Percentiles rank a stretch among this genome's conserved stretches.
Evolutionary conservation across 805 yeast species (phyloP).

Genomic region (Torulaspora delbrueckii): DNA sequence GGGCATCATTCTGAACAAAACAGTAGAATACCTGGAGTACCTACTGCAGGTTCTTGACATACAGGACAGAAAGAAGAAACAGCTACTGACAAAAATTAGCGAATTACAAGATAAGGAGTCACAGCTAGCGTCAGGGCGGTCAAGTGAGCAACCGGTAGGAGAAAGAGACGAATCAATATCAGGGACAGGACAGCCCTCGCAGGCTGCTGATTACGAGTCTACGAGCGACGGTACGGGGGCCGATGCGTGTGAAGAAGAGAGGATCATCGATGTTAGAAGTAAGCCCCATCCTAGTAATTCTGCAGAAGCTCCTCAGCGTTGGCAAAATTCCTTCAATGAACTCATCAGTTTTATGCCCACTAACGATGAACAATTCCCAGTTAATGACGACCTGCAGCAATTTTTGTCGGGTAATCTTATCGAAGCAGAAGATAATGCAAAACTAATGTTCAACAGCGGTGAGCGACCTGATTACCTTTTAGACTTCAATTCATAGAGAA

Average conservation of each 20-base stretch:
- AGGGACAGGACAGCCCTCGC: neutral
- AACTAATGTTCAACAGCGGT: slow-evolving; percentile 26
- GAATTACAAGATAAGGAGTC: slow-evolving; percentile 30
- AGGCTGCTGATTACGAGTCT: neutral
- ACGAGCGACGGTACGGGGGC: neutral
- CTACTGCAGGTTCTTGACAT: slow-evolving; percentile 54
- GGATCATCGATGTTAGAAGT: slow-evolving; percentile 28
- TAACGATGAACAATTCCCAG: slow-evolving; percentile 1
- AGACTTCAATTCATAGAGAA: slow-evolving; percentile 25
- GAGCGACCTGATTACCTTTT: slow-evolving; percentile 30
- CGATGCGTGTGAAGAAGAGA: slow-evolving; percentile 13
- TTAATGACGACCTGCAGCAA: slow-evolving; percentile 28
- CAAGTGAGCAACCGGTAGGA: neutral
- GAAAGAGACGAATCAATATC: neutral
- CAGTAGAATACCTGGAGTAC: slow-evolving; percentile 75
- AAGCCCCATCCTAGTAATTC: slow-evolving; percentile 13
- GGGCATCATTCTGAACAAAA: slow-evolving; percentile 65
- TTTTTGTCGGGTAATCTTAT: slow-evolving; percentile 31
- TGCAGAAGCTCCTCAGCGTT: neutral
- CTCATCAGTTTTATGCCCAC: neutral
- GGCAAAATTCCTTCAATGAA: neutral
- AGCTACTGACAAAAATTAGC: slow-evolving; percentile 39
- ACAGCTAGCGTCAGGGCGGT: neutral
- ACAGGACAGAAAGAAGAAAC: slow-evolving; percentile 47
- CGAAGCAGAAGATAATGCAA: slow-evolving; percentile 34